Evolutionary conservation across 1,139 yeast species (phyloP).

Genomic region (Pichia terricola): DNA sequence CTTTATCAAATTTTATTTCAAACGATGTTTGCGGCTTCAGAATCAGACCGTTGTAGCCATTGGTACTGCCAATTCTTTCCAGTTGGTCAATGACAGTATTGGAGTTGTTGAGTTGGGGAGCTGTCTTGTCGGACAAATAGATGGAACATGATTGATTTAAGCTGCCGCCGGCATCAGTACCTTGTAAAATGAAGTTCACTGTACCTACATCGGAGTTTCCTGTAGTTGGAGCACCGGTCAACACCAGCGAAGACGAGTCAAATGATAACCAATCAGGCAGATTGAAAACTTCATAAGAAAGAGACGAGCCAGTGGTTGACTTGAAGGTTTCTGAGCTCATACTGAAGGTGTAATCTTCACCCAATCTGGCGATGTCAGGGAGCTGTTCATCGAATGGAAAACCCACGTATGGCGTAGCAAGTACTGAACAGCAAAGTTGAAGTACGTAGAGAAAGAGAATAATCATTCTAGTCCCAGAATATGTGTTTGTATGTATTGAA

Average conservation of each 20-base stretch:
- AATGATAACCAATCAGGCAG: constrained; percentile 76
- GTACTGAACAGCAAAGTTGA: too few relatives aligned
- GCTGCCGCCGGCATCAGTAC: constrained; percentile 47
- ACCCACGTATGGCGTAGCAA: constrained; percentile 43
- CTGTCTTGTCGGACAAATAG: constrained; percentile 40
- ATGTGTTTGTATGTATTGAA: too few relatives aligned
- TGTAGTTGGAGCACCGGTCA: constrained; percentile 57
- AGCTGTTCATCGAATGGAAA: constrained; percentile 77
- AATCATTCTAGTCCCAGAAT: too few relatives aligned
- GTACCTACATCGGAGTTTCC: constrained; percentile 31
- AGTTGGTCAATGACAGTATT: constrained; percentile 41
- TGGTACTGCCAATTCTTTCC: constrained; percentile 51
- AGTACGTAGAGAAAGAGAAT: too few relatives aligned
- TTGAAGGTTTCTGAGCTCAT: constrained; percentile 65
- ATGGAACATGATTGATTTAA: constrained; percentile 40
- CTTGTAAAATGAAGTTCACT: constrained; percentile 43
- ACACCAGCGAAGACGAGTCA: constrained; percentile 48
- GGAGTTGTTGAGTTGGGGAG: constrained; percentile 35
- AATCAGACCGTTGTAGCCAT: constrained; percentile 68
- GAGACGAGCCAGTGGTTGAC: constrained; percentile 32
- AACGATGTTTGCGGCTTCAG: constrained; percentile 61
- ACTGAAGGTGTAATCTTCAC: constrained; percentile 53
- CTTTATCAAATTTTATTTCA: constrained; percentile 48
- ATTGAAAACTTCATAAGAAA: constrained; percentile 45
- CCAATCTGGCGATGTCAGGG: constrained; percentile 78